Base-by-base conservation (phyloP, 768 basidiomycete species). In the Podaxis mareebaensis region DNA sequence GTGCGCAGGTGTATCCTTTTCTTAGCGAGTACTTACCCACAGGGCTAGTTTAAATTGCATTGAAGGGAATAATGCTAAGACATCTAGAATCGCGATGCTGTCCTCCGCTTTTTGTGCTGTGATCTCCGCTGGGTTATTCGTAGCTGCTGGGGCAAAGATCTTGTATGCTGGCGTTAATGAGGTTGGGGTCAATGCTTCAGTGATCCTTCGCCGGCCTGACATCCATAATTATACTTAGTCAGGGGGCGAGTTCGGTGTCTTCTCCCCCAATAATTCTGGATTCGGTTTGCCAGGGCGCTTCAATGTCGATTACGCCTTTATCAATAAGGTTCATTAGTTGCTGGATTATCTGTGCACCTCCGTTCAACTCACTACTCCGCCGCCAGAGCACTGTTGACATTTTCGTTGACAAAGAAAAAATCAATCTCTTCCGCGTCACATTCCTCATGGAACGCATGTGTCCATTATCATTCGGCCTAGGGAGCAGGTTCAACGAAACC, bases 361-460 rank as follows among this genome's bases (percentile, higher is more conserved):
- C 15, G 30, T 39, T 61, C 49, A 53, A 26, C 22, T 13, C 10
- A 40, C 33, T 36, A 7, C 28, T n/a, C 26, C 10, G 55, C 13
- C 8, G 1, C 26, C 24, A 81, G 80, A 77, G 66, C 48, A 80
- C 80, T 1, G 73, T 81, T 42, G 79, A 81, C 64, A 78, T 79
- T 46, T 81, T 79, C 58, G 79, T 81, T 24, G 78, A 81, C 69
- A 74, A 78, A 65, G 80, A 82, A 55, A 79, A 81, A 62, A 78
- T 81, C 67, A 82, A 82, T 60, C 75, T 81, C 67, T 81, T 82
- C 74, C 77, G 81, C 20, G 79, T 82, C 13, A 79, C 81, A 2
- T 81, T 82, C 70, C 73, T 82, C 40, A 81, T 82, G 79, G 79
- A 81, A 66, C 73, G 80, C 11, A 78, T 80, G 79, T 76, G 72